Percentiles rank a stretch among this genome's conserved stretches.
Conservation (phyloP, 108 stramenopile genomes). For the Phaeodactylum tricornutum region DNA sequence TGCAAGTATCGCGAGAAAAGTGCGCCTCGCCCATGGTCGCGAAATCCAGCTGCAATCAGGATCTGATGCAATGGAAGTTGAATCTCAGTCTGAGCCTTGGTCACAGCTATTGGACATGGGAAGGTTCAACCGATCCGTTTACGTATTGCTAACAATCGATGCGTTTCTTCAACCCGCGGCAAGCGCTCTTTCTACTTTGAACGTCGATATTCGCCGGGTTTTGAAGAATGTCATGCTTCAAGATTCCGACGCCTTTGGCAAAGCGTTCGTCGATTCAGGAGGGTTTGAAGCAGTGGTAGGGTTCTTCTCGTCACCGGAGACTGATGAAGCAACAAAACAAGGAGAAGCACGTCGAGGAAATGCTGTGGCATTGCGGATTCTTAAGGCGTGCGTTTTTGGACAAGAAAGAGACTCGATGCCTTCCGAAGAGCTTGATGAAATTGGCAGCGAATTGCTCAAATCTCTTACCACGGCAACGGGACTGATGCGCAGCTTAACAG, state of each 20-base stretch:
- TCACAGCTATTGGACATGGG: slow-evolving; percentile 51
- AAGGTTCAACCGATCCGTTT: slow-evolving; percentile 76
- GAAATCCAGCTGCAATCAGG: background rate
- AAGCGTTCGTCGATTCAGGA: slow-evolving; percentile 78
- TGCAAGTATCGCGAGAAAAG: slow-evolving; percentile 37
- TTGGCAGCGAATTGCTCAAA: slow-evolving; percentile 38
- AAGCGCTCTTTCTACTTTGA: slow-evolving; percentile 55
- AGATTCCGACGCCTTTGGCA: slow-evolving; percentile 44
- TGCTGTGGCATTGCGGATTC: slow-evolving; percentile 71
- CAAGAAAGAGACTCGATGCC: slow-evolving; percentile 3
- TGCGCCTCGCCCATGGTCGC: slow-evolving; percentile 24
- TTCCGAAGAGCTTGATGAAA: slow-evolving; percentile 24
- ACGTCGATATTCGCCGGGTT: slow-evolving; percentile 10
- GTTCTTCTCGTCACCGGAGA: slow-evolving; percentile 58
- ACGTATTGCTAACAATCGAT: slow-evolving; percentile 90
- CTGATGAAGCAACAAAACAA: slow-evolving; percentile 28
- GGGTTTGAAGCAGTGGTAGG: slow-evolving; percentile 80
- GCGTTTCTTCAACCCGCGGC: slow-evolving; percentile 80
- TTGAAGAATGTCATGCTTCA: slow-evolving; percentile 26
- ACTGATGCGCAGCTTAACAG: slow-evolving; percentile 58
- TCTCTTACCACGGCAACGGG: slow-evolving; percentile 46
- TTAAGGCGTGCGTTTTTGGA: slow-evolving; percentile 73
- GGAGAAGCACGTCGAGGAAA: slow-evolving; percentile 72
- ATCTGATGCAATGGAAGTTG: slow-evolving; percentile 61
- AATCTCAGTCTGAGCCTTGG: slow-evolving; percentile 46